A percentile compares a stretch with the other conserved stretches of the same genome.
Conservation (phyloP, 1,284 basidiomycete species). For the Trichosporon faecale region DNA sequence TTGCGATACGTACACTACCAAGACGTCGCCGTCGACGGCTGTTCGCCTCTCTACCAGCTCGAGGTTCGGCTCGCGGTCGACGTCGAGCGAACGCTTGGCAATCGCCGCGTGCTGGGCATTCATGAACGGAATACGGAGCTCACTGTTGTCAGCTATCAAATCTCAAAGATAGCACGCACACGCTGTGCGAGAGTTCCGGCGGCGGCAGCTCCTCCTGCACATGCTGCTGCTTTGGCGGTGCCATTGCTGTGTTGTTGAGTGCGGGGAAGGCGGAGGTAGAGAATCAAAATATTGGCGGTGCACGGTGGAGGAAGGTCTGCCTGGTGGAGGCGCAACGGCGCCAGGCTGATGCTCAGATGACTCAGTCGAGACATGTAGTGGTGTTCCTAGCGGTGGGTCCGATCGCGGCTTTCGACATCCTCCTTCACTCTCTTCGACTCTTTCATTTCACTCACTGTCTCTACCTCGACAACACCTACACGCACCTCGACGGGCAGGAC, state of each 20-base stretch:
- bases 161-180: not conserved
- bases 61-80: slow-evolving; percentile 76
- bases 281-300: slow-evolving; percentile 6
- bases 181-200: slow-evolving; percentile 11
- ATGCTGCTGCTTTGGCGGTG: not conserved
- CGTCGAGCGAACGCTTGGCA: slow-evolving; percentile 74
- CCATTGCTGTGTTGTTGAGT: not conserved
- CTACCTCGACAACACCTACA: not conserved
- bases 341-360: not conserved
- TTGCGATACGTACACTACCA: slow-evolving; percentile 62
- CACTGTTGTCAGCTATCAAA: slow-evolving; percentile 54
- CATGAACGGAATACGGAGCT: slow-evolving; percentile 71
- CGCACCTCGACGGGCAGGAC: not conserved
- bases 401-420: not conserved
- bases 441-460: not conserved
- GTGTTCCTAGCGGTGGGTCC: not conserved
- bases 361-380: not conserved
- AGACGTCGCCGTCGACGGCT: slow-evolving; percentile 61
- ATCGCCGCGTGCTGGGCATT: slow-evolving; percentile 69
- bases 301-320: not conserved
- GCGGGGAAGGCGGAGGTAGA: not conserved
- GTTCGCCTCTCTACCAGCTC: slow-evolving; percentile 70
- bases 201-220: not conserved
- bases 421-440: not conserved
- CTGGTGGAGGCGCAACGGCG: not conserved